Evolutionary conservation across 2,329 filamentous ascomycete genomes (phyloP).

Genomic region (Trichoderma brevicompactum): DNA sequence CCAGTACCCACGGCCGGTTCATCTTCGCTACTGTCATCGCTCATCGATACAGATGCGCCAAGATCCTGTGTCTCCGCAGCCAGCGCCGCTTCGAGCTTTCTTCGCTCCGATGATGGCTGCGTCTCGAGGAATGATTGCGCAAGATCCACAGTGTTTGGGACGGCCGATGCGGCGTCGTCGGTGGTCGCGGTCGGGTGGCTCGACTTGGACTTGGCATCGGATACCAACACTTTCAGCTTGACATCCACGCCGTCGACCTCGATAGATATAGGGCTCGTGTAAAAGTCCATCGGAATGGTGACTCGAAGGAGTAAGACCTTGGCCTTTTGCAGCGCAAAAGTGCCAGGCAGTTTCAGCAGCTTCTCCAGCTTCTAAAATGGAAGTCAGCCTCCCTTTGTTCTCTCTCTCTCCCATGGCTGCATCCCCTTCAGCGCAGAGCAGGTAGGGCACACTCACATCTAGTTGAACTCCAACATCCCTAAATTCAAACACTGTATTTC

Average conservation of each 20-base stretch:
- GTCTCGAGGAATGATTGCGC: slow-evolving; percentile 79
- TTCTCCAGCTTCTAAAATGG: slow-evolving; percentile 72
- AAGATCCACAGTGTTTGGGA: slow-evolving; percentile 73
- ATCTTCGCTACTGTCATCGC: slow-evolving; percentile 66
- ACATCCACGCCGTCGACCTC: slow-evolving; percentile 83
- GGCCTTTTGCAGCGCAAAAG: slow-evolving; percentile 73
- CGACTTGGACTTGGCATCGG: slow-evolving; percentile 40
- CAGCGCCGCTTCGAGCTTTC: slow-evolving; percentile 70
- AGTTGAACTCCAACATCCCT: slow-evolving; percentile 82
- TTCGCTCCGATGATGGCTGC: slow-evolving; percentile 67
- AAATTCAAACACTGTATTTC: slow-evolving; percentile 81
- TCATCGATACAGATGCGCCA: slow-evolving; percentile 62
- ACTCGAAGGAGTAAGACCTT: slow-evolving; percentile 76
- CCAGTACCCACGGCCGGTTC: slow-evolving; percentile 69
- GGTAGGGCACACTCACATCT: slow-evolving; percentile 56
- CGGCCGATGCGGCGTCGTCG: slow-evolving; percentile 41
- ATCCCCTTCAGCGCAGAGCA: neutral
- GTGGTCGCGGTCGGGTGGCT: slow-evolving; percentile 48
- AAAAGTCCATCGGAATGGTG: slow-evolving; percentile 86
- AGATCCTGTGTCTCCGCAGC: slow-evolving; percentile 65
- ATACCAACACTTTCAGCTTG: slow-evolving; percentile 58
- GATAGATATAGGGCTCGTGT: slow-evolving; percentile 79
- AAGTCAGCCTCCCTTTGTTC: slow-evolving; percentile 20
- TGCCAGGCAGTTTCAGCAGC: slow-evolving; percentile 73
- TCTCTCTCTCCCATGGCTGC: neutral